Evolutionary conservation across 345 rosid genomes (phyloP), one percentile per base, ranked within the genome.

Genomic region (Mercurialis annua): DNA sequence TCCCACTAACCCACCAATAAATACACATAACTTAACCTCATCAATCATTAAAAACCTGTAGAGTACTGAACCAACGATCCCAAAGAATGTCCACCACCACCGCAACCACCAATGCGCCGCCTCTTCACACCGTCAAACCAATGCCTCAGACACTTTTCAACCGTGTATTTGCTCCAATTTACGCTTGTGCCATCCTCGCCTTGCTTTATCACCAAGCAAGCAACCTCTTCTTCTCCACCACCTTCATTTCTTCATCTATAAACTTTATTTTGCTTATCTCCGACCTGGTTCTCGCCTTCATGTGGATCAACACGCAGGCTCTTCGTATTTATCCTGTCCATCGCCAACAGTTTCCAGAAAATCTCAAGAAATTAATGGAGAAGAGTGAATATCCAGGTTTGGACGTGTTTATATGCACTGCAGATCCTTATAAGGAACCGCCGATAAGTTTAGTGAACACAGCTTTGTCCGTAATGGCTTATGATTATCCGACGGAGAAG

Each of bases 351-450:
- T 73, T 67, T 74, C 90, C 84, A 0, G 89, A 82, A 56, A 76
- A 73, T 62, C 82, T 81, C 1, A 42, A 76, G 20, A 74, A 61
- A 43, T 71, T 70, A 14, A 4, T 73, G 36, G 66, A 68, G 42
- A 49, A 68, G n/a, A 64, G 71, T 9, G 84, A 84, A 7, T 81
- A 73, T 20, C 97, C 95, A 0, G 80, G 64, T 14, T 7, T 92
- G 40, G 98, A 92, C 38, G 80, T 92, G 73, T 86, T 90, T 60
- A 69, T 92, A 49, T 92, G 97, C 86, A 90, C 98, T 14, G 95
- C 98, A 33, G 97, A 90, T 76, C 98, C 98, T 0, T 82, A 76
- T 78, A 92, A 85, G 74, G 98, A 92, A 73, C 98, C 96, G 9
- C 98, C 98, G 0, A 62, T 85, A 9, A 74, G 72, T 50, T 90